These are phyloP conservation scores for Leishmania mexicana DNA, from an alignment of 208 protist genomes.

Conservation along the genomic window DNA sequence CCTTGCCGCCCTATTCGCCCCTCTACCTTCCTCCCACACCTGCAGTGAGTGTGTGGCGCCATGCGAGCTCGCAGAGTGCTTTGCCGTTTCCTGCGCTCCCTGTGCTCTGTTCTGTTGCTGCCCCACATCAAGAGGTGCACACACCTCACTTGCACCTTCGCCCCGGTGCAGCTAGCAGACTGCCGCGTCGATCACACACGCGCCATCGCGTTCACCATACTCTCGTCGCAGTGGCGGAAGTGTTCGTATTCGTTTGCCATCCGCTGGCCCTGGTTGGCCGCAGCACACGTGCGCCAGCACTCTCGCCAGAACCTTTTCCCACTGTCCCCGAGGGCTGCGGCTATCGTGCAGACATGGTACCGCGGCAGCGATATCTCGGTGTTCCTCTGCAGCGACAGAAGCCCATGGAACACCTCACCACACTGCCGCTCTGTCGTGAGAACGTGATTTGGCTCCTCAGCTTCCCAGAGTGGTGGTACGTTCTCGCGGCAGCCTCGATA, in stretches of 20 bases:
- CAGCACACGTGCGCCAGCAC: slow-evolving; percentile 14
- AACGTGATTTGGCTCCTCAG: slow-evolving; percentile 24
- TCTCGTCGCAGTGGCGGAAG: slow-evolving; percentile 16
- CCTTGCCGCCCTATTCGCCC: background rate
- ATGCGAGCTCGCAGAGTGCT: background rate
- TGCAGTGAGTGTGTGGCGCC: background rate
- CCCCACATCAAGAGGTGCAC: background rate
- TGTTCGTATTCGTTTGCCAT: slow-evolving; percentile 27
- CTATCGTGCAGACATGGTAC: slow-evolving; percentile 32
- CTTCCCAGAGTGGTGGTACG: slow-evolving; percentile 5
- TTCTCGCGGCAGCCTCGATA: slow-evolving; percentile 19
- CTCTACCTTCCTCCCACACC: background rate
- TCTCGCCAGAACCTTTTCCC: slow-evolving; percentile 13
- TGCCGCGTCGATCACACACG: slow-evolving; percentile 10
- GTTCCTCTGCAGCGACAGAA: slow-evolving; percentile 20
- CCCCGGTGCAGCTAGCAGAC: slow-evolving; percentile 3
- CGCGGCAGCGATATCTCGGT: slow-evolving; percentile 16
- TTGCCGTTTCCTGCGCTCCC: background rate
- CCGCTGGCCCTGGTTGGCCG: slow-evolving; percentile 11
- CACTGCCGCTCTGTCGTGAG: slow-evolving; percentile 18
- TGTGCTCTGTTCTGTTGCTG: background rate
- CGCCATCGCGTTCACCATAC: slow-evolving; percentile 15
- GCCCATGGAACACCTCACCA: slow-evolving; percentile 18
- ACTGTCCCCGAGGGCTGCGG: slow-evolving; percentile 9
- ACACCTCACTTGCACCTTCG: background rate